Percentiles rank a stretch among this genome's conserved stretches.
Conservation (phyloP, 1,284 basidiomycete species). For the Leccinum fuscescens region DNA sequence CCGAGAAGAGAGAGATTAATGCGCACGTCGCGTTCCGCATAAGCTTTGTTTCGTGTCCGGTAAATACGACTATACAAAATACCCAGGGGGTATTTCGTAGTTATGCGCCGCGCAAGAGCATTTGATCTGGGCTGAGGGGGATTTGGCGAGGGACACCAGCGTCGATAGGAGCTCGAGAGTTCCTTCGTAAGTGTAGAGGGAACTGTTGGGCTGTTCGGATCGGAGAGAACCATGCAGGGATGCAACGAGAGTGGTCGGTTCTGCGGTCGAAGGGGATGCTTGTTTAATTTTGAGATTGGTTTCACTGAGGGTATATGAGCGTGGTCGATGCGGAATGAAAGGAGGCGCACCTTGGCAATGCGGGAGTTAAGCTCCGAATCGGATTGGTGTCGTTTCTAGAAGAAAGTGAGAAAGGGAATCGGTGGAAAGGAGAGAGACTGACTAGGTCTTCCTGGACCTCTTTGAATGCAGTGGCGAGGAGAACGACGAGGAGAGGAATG, state of each 20-base stretch:
- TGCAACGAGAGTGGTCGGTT: slow-evolving; percentile 73
- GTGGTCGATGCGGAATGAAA: neutral
- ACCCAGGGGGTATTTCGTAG: slow-evolving; percentile 96
- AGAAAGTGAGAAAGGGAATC: slow-evolving; percentile 1
- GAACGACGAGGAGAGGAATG: slow-evolving; percentile 83
- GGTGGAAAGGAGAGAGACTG: slow-evolving; percentile 11
- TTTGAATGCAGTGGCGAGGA: slow-evolving; percentile 96
- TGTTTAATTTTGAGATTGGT: slow-evolving; percentile 99
- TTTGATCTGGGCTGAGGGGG: slow-evolving; percentile 92
- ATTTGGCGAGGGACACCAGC: slow-evolving; percentile 73
- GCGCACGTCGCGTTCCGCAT: slow-evolving; percentile 94
- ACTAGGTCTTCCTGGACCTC: slow-evolving; percentile 94
- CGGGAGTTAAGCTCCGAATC: slow-evolving; percentile 92
- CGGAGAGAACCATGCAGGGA: slow-evolving; percentile 80
- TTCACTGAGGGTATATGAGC: slow-evolving; percentile 56
- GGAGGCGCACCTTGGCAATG: slow-evolving; percentile 69
- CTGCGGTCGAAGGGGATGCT: slow-evolving; percentile 79
- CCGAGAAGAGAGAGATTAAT: neutral
- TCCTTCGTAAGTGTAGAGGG: slow-evolving; percentile 93
- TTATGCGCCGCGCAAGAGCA: slow-evolving; percentile 93
- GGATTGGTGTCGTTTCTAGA: slow-evolving; percentile 91
- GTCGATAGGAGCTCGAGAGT: slow-evolving; percentile 68
- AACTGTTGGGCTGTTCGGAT: slow-evolving; percentile 97
- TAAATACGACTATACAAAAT: slow-evolving; percentile 93
- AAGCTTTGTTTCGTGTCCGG: slow-evolving; percentile 97